Percentiles rank a stretch among this genome's conserved stretches.
Conservation (phyloP, 495 filamentous ascomycete genomes). For the Penicillium bovifimosum region DNA sequence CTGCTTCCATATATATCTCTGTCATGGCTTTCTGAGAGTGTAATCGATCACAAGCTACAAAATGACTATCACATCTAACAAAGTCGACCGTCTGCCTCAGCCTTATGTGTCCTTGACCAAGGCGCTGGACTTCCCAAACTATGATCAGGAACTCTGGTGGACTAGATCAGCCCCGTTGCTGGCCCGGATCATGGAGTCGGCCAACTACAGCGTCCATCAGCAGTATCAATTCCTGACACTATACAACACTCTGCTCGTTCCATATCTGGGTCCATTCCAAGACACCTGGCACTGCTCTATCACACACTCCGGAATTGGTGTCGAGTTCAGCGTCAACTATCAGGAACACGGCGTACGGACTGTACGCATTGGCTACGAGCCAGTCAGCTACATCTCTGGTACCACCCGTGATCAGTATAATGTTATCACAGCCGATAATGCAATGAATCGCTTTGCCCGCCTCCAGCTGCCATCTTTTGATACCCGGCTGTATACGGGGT, state of each 20-base stretch:
- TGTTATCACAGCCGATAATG: neutral
- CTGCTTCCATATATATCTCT: no score
- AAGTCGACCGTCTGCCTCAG: no score
- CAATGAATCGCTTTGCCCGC: neutral
- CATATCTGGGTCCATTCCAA: neutral
- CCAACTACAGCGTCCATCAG: constrained; percentile 8
- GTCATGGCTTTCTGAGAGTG: no score
- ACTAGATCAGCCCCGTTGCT: constrained; percentile 5
- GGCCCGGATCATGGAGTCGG: neutral
- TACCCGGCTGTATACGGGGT: neutral
- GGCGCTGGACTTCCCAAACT: neutral
- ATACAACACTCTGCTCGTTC: constrained; percentile 4
- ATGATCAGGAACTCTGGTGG: constrained; percentile 13
- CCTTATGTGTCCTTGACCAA: neutral
- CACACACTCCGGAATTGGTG: neutral
- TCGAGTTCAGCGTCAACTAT: neutral
- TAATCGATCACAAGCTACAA: no score
- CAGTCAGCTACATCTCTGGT: neutral
- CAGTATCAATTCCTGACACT: constrained; percentile 14
- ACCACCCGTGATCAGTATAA: neutral
- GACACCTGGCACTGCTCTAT: neutral
- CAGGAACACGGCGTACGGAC: neutral
- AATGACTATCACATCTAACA: no score
- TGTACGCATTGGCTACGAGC: neutral
- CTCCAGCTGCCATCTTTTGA: neutral